phyloP scores from a whole-genome alignment of 2,329 filamentous ascomycete genomes.

The Phymatotrichopsis omnivora region DNA sequence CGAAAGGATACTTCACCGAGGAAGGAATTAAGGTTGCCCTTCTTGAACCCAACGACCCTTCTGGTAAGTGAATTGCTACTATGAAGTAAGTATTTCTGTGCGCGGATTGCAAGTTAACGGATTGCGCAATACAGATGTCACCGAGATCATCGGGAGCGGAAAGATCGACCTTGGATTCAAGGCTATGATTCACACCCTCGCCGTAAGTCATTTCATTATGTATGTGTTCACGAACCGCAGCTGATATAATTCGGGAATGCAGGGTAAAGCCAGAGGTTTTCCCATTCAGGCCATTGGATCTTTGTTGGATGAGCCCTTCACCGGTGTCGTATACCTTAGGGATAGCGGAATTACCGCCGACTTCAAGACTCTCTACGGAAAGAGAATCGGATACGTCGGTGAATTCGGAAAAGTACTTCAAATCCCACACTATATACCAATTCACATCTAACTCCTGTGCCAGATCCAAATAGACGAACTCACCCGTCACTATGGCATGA shows the following conservation, averaged over 20 bases:
- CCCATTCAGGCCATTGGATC: slow-evolving; percentile 63
- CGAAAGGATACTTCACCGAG: slow-evolving; percentile 63
- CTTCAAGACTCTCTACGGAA: slow-evolving; percentile 64
- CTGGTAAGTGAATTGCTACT: slow-evolving; percentile 40
- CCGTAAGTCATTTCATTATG: no score
- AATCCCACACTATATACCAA: no score
- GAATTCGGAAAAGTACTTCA: slow-evolving; percentile 57
- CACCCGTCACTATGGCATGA: slow-evolving; percentile 67
- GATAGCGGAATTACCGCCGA: slow-evolving; percentile 62
- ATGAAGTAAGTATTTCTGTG: not conserved
- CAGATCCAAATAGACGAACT: slow-evolving; percentile 74
- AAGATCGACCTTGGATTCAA: slow-evolving; percentile 74
- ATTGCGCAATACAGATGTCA: slow-evolving; percentile 51
- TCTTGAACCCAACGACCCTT: slow-evolving; percentile 68
- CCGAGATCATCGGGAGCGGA: slow-evolving; percentile 66
- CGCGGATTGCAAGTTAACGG: slow-evolving; percentile 18
- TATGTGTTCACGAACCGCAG: no score
- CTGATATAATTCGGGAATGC: no score
- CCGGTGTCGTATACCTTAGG: slow-evolving; percentile 67
- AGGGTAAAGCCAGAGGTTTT: slow-evolving; percentile 65
- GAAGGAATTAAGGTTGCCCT: slow-evolving; percentile 69
- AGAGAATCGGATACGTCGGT: slow-evolving; percentile 68
- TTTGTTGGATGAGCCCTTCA: slow-evolving; percentile 70
- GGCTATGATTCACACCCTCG: slow-evolving; percentile 74
- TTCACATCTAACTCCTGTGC: no score